Conservation (phyloP, 2,329 filamentous ascomycete genomes). For the Penicillium thymicola region DNA sequence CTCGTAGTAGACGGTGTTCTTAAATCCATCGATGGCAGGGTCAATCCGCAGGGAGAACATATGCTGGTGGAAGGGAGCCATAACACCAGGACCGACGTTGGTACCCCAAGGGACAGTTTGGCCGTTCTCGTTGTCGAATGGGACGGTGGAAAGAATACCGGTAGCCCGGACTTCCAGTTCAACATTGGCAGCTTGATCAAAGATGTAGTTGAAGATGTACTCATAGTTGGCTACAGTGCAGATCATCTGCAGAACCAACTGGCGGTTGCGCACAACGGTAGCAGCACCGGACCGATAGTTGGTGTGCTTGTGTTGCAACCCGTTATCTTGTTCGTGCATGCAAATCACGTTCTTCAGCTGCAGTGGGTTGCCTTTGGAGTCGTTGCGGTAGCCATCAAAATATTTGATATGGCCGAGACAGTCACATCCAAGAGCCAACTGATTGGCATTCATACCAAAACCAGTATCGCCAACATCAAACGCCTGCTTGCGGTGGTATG, state of each 20-base stretch:
- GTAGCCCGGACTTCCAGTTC: constrained; percentile 67
- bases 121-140: constrained; percentile 59
- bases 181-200: constrained; percentile 67
- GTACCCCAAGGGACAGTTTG: constrained; percentile 64
- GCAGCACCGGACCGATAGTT: constrained; percentile 66
- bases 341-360: constrained; percentile 66
- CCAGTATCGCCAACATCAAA: constrained; percentile 68
- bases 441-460: constrained; percentile 66
- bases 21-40: constrained; percentile 58
- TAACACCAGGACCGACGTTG: constrained; percentile 65
- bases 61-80: constrained; percentile 71
- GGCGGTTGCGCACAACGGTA: constrained; percentile 60
- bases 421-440: constrained; percentile 67
- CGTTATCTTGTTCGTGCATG: constrained; percentile 67
- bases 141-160: constrained; percentile 65
- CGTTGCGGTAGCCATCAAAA: constrained; percentile 56
- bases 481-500: constrained; percentile 67
- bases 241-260: constrained; percentile 66
- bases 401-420: constrained; percentile 70
- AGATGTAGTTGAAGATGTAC: constrained; percentile 69
- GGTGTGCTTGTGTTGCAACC: constrained; percentile 69
- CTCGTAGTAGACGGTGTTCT: constrained; percentile 56
- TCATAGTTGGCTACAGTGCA: constrained; percentile 72
- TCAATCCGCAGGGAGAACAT: constrained; percentile 68
- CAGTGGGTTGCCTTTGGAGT: constrained; percentile 58